Base-by-base conservation (phyloP, 768 basidiomycete genomes). In the Leucosporidium yakuticum region DNA sequence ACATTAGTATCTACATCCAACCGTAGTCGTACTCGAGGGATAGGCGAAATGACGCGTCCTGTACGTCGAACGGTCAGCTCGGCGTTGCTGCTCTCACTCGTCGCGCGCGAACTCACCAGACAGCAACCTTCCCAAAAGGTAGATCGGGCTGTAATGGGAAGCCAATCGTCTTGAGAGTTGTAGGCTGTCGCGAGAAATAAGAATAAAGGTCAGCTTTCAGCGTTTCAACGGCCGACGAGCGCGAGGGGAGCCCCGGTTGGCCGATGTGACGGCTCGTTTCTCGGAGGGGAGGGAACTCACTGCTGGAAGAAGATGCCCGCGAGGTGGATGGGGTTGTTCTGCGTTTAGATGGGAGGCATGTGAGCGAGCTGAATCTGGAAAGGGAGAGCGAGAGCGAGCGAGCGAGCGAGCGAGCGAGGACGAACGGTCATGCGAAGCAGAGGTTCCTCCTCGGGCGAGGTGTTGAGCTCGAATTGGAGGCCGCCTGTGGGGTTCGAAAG, bases 291-390 rank as follows among this genome's bases (percentile, higher is more conserved):
- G 32, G 34, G 19, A 31, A 36, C 59, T 15, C 29, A 49, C 60
- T 60, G 60, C 48, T 60, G 60, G 47, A 60, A 60, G 48, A 60
- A 60, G 44, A 60, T 60, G 12, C 60, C 60, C 1, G 47, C 60
- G 27, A 60, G 60, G 17, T 48, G 25, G 2, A 60, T 29, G 14
- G 60, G 60, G 29, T 29, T 27, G 27, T 60, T 60, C 48, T 27
- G 15, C n/a, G n/a, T n/a, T n/a, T n/a, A n/a, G n/a, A n/a, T n/a
- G n/a, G n/a, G n/a, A n/a, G n/a, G n/a, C n/a, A n/a, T n/a, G n/a
- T n/a, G n/a, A n/a, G n/a, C n/a, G n/a, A n/a, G n/a, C n/a, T n/a
- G n/a, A n/a, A n/a, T n/a, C n/a, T n/a, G n/a, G n/a, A n/a, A n/a
- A n/a, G n/a, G n/a, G n/a, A n/a, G n/a, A n/a, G n/a, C n/a, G n/a